phyloP scores from a whole-genome alignment of 78 protist genomes.

The Chrysochromulina parva region DNA sequence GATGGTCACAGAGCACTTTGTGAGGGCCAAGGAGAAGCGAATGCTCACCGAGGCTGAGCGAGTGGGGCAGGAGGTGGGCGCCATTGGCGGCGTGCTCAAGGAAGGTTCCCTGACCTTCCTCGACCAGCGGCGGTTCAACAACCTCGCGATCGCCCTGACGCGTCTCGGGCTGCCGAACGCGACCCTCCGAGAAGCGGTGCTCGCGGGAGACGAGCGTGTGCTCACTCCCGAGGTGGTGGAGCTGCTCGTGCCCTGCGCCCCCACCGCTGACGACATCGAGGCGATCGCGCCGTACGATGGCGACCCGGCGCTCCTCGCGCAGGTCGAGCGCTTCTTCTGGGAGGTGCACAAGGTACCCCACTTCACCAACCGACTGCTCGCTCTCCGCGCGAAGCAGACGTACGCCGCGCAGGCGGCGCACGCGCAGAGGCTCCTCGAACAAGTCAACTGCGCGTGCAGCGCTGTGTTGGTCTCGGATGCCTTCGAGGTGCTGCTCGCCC shows the following conservation, averaged over 20 bases:
- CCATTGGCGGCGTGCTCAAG: not conserved
- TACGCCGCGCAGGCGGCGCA: not conserved
- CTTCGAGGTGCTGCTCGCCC: not conserved
- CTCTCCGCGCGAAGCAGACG: not conserved
- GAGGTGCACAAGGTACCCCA: not conserved
- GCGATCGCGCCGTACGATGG: not conserved
- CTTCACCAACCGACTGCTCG: not conserved
- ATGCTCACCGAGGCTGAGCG: not conserved
- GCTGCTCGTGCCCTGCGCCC: not conserved
- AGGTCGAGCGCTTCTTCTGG: slow-evolving; percentile 6
- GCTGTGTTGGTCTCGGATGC: not conserved
- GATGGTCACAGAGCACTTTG: not conserved
- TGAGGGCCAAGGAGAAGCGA: not conserved
- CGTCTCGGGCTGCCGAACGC: not conserved
- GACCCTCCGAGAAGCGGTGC: not conserved
- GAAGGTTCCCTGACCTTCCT: not conserved
- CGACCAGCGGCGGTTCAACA: slow-evolving; percentile 4
- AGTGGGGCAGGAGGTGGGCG: not conserved
- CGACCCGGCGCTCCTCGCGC: slow-evolving; percentile 10
- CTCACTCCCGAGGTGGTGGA: not conserved
- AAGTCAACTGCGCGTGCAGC: not conserved
- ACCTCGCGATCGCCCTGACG: not conserved
- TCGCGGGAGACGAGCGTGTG: not conserved
- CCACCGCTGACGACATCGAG: not conserved
- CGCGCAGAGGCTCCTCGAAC: not conserved